Evolutionary conservation across 1,139 yeast species (phyloP), one percentile per base, ranked within the genome.

Genomic region (Candida glucosophila): DNA sequence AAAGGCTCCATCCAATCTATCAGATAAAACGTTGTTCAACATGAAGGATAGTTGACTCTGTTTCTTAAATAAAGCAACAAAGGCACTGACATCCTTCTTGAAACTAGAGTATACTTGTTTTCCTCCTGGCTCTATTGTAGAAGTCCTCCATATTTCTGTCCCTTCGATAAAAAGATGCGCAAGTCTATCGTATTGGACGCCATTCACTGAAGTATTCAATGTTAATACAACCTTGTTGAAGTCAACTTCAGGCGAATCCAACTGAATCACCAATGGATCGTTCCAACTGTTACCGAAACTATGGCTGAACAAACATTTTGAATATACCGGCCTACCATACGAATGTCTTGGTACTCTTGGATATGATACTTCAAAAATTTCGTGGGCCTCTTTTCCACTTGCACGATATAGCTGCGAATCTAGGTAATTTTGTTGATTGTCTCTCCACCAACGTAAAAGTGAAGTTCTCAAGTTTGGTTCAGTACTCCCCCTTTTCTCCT

Each of bases 111-210:
- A 63, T 3, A 69, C 63, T 3, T 51, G 39, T 14, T 41, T 42
- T 28, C 70, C 63, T 33, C 73, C 71, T 0, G 95, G 95, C 49
- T 83, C 94, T 12, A 82, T 75, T 2, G 95, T 83, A 3, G 90
- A 77, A 0, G 92, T 76, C 48, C 95, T 65, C 94, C 95, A 83
- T 18, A 83, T 52, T 38, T 81, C 82, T 10, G 67, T 63, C 14
- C 77, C 82, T 28, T 70, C 69, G 14, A 83, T 48, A 41, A 68
- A 78, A 15, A 83, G 49, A 42, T 81, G 83, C 9, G 78, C 81
- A 40, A 83, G 58, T 31, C 95, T 61, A 46, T 83, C 94, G 41
- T 71, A 82, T 47, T 83, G 95, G 9, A 72, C 67, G 7, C 92
- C 90, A 23, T 54, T 58, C 4, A 74, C 74, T 5, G 69, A 52